Percentiles rank a stretch among this genome's conserved stretches.
Conservation (phyloP, 1,284 basidiomycete genomes). For the Puccinia polysora region DNA sequence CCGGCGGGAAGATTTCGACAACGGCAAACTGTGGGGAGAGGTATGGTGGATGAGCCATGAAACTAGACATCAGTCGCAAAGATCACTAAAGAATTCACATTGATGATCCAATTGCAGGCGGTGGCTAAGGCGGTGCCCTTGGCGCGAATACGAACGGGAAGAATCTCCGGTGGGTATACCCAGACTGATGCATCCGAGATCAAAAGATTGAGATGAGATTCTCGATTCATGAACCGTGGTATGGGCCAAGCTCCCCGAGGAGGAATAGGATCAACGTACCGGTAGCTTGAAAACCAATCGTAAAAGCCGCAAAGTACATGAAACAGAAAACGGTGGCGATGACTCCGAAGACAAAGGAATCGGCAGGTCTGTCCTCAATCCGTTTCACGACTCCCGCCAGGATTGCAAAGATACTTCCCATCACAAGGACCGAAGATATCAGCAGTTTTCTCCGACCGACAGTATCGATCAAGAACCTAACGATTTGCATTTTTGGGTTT, state of each 20-base stretch:
- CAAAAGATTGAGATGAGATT: background rate
- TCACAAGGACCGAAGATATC: constrained; percentile 49
- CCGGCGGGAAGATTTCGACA: constrained; percentile 43
- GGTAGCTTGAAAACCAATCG: constrained; percentile 51
- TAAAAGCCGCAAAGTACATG: constrained; percentile 52
- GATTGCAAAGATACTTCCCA: constrained; percentile 50
- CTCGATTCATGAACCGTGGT: background rate
- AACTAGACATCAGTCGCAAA: too few species aligned
- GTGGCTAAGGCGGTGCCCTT: constrained; percentile 52
- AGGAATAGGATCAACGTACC: constrained; percentile 8
- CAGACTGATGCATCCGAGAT: constrained; percentile 47
- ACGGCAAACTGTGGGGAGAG: constrained; percentile 31
- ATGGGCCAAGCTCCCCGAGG: background rate
- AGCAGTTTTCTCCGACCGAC: constrained; percentile 51
- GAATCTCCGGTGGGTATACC: constrained; percentile 52
- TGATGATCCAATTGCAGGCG: constrained; percentile 51
- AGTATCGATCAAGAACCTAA: constrained; percentile 52
- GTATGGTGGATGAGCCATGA: too few species aligned
- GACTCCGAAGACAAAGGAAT: constrained; percentile 44
- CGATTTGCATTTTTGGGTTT: too few species aligned
- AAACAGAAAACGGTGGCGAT: constrained; percentile 51
- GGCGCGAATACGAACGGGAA: constrained; percentile 49
- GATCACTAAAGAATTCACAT: constrained; percentile 45
- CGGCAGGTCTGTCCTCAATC: constrained; percentile 48
- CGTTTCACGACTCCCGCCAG: constrained; percentile 50